Evolutionary conservation across 2,329 filamentous ascomycete genomes (phyloP).

Genomic region (Fusarium sp.): DNA sequence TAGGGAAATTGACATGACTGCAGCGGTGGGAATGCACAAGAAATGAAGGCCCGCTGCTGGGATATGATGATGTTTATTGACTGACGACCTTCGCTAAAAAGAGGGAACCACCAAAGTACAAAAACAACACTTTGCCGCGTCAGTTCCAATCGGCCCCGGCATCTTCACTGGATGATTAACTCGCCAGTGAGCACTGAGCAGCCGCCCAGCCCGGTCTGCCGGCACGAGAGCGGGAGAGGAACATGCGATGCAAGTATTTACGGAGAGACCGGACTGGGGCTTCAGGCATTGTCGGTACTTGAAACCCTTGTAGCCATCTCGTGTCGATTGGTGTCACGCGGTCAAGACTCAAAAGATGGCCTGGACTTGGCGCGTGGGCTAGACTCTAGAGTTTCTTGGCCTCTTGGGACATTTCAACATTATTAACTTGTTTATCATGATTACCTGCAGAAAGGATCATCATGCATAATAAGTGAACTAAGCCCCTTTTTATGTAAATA

Average conservation of each 20-base stretch:
- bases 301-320: background rate
- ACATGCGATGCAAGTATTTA: slow-evolving; percentile 19
- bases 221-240: slow-evolving; percentile 30
- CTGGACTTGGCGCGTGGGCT: slow-evolving; percentile 31
- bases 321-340: slow-evolving; percentile 21
- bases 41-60: slow-evolving; percentile 16
- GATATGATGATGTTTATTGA: background rate
- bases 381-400: slow-evolving; percentile 5
- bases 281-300: slow-evolving; percentile 13
- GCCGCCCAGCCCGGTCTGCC: background rate
- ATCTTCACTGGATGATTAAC: slow-evolving; percentile 24
- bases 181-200: slow-evolving; percentile 3
- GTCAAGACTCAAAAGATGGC: slow-evolving; percentile 15
- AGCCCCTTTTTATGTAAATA: too few relatives aligned
- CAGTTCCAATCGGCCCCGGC: slow-evolving; percentile 11
- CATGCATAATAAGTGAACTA: too few relatives aligned
- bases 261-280: slow-evolving; percentile 11
- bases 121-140: slow-evolving; percentile 22
- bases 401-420: background rate
- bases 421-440: too few relatives aligned
- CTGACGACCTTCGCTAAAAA: too few relatives aligned
- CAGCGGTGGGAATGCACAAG: slow-evolving; percentile 27
- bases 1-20: slow-evolving; percentile 26
- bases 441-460: too few relatives aligned
- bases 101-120: background rate